Base-by-base conservation (phyloP, 2,329 filamentous ascomycete genomes). In the Monilinia aucupariae region DNA sequence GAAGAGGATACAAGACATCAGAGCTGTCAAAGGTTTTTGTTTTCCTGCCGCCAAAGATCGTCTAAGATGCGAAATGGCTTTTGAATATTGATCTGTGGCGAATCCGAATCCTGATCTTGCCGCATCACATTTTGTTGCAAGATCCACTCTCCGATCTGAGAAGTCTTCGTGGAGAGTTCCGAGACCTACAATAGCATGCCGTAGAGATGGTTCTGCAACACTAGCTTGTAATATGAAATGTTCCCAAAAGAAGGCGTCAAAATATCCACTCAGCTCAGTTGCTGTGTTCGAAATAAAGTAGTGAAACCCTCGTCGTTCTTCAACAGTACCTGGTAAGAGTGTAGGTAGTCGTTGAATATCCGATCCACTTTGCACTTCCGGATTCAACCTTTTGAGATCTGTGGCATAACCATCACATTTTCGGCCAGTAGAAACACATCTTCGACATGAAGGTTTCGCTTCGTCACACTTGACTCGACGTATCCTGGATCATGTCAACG, bases 1-100 rank as follows among this genome's bases (percentile, higher is more conserved):
- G 53, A 73, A 73, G 9, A 73, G 63, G 22, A 71, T 64, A 54
- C 71, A 73, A 4, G 67, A 70, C 70, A 73, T 69, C 25, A 72
- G 59, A 30, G 69, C 68, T 20, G 65, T 68, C 17, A 71, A 22
- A 20, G 70, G 66, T 12, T 64, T 63, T 32, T 71, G 67, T 39
- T 67, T 68, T n/a, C 68, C 67, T 17, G 41, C 47, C 4, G 65
- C 51, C 15, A 74, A 62, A 39, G 67, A 67, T n/a, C 64, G 61
- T 48, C 70, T 62, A 25, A 73, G 55, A 56, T 70, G 62, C 4
- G 62, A 63, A 48, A 73, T 68, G 10, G 72, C 70, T 61, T 72
- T 73, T n/a, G 69, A 64, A 50, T 73, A 72, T 66, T 74, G 72
- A 27, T 64, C 65, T 27, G 66, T 56, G 10, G 71, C 70, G 62